Base-by-base conservation (phyloP, 2,329 filamentous ascomycete genomes). In the Alternaria arbusti region DNA sequence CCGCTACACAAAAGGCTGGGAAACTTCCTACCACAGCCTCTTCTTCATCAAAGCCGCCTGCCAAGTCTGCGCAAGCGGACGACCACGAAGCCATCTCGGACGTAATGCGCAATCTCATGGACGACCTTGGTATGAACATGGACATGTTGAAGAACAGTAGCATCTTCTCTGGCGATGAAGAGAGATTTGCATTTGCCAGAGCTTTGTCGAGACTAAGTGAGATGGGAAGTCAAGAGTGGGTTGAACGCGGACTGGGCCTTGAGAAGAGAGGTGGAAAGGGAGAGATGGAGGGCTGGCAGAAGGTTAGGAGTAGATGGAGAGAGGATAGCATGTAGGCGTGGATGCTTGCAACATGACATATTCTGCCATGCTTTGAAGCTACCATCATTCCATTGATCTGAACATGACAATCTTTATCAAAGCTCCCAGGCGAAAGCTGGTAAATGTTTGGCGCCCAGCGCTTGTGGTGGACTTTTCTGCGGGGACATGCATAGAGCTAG, bases 161-260 rank as follows among this genome's bases (percentile, higher is more conserved):
- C 69, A 88, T 98, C 43, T 99, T 99, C 79, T 92, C 91, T 1
- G 96, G 96, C 44, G 96, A 97, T 62, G 96, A 99, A 83, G 96
- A 99, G 82, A 88, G 93, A 0, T 99, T 99, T 83, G 96, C 96
- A 0, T 99, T 99, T 84, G 94, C 94, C 23, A 85, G 96, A 57
- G 96, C 96, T 1, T 80, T 98, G 70, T 94, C 91, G 57, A 85
- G 96, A 59, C 82, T 99, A 65, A 91, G 86, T 58, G 94, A 98
- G 81, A 99, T 99, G 96, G 93, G 94, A 20, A 96, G 93, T 78
- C 88, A 89, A 79, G 91, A 97, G 78, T 99, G 96, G 96, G 92
- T 98, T 4, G 95, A 98, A 82, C 82, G 94, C 13, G 94, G 88
- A 0, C 66, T 89, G 78, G 84, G 90, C 0, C 75, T 92, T 59